phyloP scores from a whole-genome alignment of 1,139 yeast genomes.

The Yarrowia galli region DNA sequence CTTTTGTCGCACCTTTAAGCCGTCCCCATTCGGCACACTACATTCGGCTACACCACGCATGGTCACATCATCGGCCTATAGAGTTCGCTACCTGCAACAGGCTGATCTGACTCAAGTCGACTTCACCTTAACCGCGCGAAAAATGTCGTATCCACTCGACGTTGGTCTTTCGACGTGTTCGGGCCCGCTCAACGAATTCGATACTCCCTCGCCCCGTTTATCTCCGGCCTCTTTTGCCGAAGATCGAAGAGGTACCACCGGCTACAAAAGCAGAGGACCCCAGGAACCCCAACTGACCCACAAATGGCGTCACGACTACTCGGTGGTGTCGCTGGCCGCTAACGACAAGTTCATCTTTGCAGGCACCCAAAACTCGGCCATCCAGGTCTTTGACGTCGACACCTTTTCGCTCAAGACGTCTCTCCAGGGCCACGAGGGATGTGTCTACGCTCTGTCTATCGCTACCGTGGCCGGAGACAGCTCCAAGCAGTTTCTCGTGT shows the following conservation, averaged over 20 bases:
- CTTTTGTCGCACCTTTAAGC: no score
- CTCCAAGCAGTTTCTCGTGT: conserved; percentile 60
- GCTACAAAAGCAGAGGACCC: conserved; percentile 12
- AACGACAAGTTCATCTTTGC: conserved; percentile 73
- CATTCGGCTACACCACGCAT: background rate
- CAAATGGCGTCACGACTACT: conserved; percentile 75
- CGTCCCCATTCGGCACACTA: no score
- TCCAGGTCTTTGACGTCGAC: conserved; percentile 72
- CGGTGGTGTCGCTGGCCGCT: conserved; percentile 79
- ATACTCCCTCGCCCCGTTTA: conserved; percentile 25
- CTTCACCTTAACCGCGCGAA: background rate
- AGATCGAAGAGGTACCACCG: conserved; percentile 8
- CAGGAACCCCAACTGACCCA: conserved; percentile 58
- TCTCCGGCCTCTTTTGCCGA: conserved; percentile 34
- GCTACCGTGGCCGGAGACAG: conserved; percentile 58
- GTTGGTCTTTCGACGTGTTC: conserved; percentile 35
- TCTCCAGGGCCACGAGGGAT: conserved; percentile 67
- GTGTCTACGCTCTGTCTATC: conserved; percentile 72
- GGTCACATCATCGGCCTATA: conserved; percentile 5
- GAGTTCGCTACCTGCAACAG: background rate
- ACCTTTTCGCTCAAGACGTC: conserved; percentile 62
- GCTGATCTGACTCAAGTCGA: conserved; percentile 8
- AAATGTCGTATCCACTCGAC: conserved; percentile 27
- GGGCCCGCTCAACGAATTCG: conserved; percentile 33
- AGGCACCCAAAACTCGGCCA: conserved; percentile 92